Evolutionary conservation across 345 rosid species (phyloP), one percentile per base, ranked within the genome.

Genomic region (Gossypioides kirkii): DNA sequence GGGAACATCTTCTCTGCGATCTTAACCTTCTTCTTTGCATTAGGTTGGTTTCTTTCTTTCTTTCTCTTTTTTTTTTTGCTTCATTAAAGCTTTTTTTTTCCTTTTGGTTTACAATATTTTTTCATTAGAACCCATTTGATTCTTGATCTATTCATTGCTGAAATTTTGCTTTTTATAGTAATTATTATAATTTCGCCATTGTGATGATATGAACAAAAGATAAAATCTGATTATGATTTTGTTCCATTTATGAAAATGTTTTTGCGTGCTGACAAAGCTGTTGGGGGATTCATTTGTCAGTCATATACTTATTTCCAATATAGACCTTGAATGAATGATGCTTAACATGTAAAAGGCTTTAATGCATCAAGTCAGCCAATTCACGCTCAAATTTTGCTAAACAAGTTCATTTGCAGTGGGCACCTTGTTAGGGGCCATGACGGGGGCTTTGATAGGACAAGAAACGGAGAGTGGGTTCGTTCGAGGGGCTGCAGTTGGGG

Each of bases 401-500:
- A 60, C 16, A 58, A 28, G 69, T 36, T 63, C 78, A 46, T 78
- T 6, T 82, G 80, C 88, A 96, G 99, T 96, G 23, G 98, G 99
- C 11, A 93, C 98, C 71, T 84, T 96, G 85, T 88, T 96, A 68
- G 99, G 99, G 41, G 98, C 98, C 76, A 79, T 96, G 86, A 96
- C 99, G 6, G 99, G 99, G 70, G 99, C 99, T 80, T 81, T 96
- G 80, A 96, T 96, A 52, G 99, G 99, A 59, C 99, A 96, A 83
- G 99, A 96, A 79, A 96, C 99, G 1, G 99, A 96, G 76, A 96
- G 98, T 80, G 99, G 99, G 20, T 96, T 96, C 74, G 87, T 96
- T 66, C 76, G 99, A 75, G 99, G 99, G 56, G 98, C 99, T 2
- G 98, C 98, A 0, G 86, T 96, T 68, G 99, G 99, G 43, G 99